Evolutionary conservation across 441 rosid species (phyloP).

Genomic region (Lepidium campestre): DNA sequence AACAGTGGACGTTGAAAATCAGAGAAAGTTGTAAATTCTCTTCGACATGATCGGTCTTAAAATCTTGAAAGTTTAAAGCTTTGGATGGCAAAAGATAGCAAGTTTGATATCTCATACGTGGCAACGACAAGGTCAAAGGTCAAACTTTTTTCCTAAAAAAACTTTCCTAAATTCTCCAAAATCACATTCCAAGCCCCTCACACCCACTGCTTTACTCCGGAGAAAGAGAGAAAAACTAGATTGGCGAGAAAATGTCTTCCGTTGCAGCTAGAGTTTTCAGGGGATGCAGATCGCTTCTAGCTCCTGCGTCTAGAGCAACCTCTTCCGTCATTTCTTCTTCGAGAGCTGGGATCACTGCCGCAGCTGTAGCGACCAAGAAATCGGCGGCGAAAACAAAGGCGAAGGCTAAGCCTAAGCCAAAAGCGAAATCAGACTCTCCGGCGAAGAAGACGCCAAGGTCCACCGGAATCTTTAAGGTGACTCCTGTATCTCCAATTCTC

Average conservation of each 20-base stretch:
- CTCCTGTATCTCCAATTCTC: slow-evolving; percentile 62
- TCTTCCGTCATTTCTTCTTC: slow-evolving; percentile 13
- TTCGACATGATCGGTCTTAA: background rate
- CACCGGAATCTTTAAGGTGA: slow-evolving; percentile 44
- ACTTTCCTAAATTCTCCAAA: background rate
- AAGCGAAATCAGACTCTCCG: slow-evolving; percentile 13
- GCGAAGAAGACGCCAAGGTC: slow-evolving; percentile 17
- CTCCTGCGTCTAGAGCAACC: slow-evolving; percentile 24
- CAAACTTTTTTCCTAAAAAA: background rate
- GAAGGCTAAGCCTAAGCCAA: slow-evolving; percentile 13
- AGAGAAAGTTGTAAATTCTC: background rate
- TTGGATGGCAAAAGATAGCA: background rate
- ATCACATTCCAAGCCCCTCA: background rate
- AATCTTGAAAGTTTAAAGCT: background rate
- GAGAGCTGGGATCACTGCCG: slow-evolving; percentile 1
- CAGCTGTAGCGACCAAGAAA: slow-evolving; percentile 19
- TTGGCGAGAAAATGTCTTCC: slow-evolving; percentile 15
- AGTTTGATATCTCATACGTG: background rate
- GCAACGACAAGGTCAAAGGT: slow-evolving; percentile 14
- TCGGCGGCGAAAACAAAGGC: slow-evolving; percentile 30
- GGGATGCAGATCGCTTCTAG: slow-evolving; percentile 53
- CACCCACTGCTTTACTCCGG: background rate
- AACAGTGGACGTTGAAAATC: background rate
- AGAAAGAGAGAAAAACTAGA: background rate
- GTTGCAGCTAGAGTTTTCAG: slow-evolving; percentile 47